Percentiles rank a stretch among this genome's conserved stretches.
Conservation (phyloP, 805 yeast species). For the Pichia nakasei region DNA sequence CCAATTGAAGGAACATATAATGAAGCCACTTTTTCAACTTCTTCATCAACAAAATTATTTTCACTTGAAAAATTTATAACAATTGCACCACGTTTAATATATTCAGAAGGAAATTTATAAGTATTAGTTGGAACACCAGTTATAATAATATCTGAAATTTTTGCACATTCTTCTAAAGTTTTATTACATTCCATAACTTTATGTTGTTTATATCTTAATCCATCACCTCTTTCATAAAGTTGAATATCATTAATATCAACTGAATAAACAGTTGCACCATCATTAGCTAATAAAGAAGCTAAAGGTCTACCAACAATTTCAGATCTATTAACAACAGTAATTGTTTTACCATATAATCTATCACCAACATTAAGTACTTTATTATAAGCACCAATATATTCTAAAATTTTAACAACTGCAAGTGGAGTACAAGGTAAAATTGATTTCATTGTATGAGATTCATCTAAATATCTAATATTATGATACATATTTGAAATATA, state of each 20-base stretch:
- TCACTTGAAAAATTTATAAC: conserved; percentile 85
- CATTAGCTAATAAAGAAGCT: conserved; percentile 93
- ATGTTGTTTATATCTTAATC: conserved; percentile 72
- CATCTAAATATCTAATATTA: conserved; percentile 77
- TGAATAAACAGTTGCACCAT: conserved; percentile 94
- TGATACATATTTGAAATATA: conserved; percentile 94
- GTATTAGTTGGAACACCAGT: conserved; percentile 87
- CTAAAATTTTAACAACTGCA: conserved; percentile 89
- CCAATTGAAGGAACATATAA: conserved; percentile 94
- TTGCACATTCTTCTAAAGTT: conserved; percentile 56
- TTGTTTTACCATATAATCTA: conserved; percentile 85
- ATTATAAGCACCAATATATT: conserved; percentile 83
- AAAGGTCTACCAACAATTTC: conserved; percentile 97
- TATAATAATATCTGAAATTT: conserved; percentile 79
- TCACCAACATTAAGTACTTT: conserved; percentile 77
- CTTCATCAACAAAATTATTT: conserved; percentile 76
- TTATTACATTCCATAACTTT: conserved; percentile 54
- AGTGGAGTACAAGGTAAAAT: conserved; percentile 95
- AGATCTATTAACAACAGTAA: conserved; percentile 84
- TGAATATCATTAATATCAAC: conserved; percentile 84
- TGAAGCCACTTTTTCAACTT: conserved; percentile 77
- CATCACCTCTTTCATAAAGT: conserved; percentile 90
- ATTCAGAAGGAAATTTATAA: conserved; percentile 81
- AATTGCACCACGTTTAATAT: conserved; percentile 79
- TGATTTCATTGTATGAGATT: conserved; percentile 56